Percentiles rank a stretch among this genome's conserved stretches.
Evolutionary conservation across 2,329 filamentous ascomycete genomes (phyloP).

Genomic region (Aspergillus felis): DNA sequence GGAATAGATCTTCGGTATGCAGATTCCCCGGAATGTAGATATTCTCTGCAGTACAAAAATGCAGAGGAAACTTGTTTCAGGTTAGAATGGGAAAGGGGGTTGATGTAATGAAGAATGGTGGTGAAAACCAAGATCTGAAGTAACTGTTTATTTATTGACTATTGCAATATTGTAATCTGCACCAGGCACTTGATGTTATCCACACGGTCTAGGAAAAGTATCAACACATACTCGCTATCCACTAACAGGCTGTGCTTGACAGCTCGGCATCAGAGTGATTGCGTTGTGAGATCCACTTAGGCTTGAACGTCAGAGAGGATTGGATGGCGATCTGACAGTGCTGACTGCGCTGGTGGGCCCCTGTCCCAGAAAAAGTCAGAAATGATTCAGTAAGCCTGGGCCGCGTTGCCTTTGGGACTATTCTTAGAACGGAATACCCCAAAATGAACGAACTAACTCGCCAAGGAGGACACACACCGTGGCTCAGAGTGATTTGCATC

Average conservation of each 20-base stretch:
- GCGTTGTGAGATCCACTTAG: neutral
- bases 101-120: neutral
- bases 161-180: neutral
- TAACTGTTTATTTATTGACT: neutral
- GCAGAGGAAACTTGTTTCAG: neutral
- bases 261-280: neutral
- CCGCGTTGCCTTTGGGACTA: slow-evolving; percentile 13
- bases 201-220: neutral
- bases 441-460: neutral
- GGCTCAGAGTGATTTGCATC: neutral
- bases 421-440: slow-evolving; percentile 12
- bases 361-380: neutral
- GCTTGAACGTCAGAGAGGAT: slow-evolving; percentile 2
- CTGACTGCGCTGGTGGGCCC: slow-evolving; percentile 1
- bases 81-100: neutral
- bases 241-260: neutral
- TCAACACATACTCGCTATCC: neutral
- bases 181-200: neutral
- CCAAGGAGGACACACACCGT: neutral
- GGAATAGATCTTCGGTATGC: neutral
- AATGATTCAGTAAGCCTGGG: slow-evolving; percentile 1
- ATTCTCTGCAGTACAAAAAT: neutral
- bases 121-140: neutral
- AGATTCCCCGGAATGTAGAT: neutral
- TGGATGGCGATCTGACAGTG: slow-evolving; percentile 7